phyloP scores from a whole-genome alignment of 2,329 filamentous ascomycete species.

The Exophiala sp. region DNA sequence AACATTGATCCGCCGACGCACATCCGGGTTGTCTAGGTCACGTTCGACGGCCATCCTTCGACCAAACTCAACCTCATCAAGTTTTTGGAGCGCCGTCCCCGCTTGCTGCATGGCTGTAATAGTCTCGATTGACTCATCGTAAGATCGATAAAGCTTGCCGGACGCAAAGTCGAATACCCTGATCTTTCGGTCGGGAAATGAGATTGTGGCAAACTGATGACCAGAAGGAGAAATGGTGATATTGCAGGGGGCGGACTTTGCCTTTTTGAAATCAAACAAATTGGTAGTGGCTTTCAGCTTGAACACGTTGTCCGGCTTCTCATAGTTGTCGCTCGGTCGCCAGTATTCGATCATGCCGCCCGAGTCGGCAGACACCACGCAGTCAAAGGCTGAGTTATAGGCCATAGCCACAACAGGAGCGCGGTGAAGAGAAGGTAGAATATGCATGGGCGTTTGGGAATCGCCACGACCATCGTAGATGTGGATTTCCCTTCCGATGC shows the following conservation, averaged over 20 bases:
- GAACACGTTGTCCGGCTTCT: slow-evolving; percentile 89
- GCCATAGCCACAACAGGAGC: slow-evolving; percentile 75
- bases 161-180: slow-evolving; percentile 88
- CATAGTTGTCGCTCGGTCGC: slow-evolving; percentile 68
- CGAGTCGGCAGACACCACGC: slow-evolving; percentile 82
- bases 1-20: slow-evolving; percentile 70
- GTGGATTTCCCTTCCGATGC: slow-evolving; percentile 67
- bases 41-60: slow-evolving; percentile 78
- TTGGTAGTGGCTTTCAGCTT: slow-evolving; percentile 89
- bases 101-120: slow-evolving; percentile 93
- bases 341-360: slow-evolving; percentile 96
- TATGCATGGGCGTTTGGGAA: slow-evolving; percentile 67
- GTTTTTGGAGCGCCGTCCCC: slow-evolving; percentile 70
- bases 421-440: slow-evolving; percentile 71
- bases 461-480: slow-evolving; percentile 90
- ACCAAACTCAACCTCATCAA: slow-evolving; percentile 90
- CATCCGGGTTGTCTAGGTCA: slow-evolving; percentile 66
- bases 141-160: slow-evolving; percentile 82
- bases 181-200: slow-evolving; percentile 87
- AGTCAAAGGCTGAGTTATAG: slow-evolving; percentile 84
- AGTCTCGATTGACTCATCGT: slow-evolving; percentile 87
- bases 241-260: slow-evolving; percentile 75
- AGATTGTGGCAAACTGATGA: slow-evolving; percentile 79
- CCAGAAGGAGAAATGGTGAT: slow-evolving; percentile 82
- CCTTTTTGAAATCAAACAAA: slow-evolving; percentile 94